Conservation (phyloP, 75 land plant genomes). For the Sequoiadendron giganteum region DNA sequence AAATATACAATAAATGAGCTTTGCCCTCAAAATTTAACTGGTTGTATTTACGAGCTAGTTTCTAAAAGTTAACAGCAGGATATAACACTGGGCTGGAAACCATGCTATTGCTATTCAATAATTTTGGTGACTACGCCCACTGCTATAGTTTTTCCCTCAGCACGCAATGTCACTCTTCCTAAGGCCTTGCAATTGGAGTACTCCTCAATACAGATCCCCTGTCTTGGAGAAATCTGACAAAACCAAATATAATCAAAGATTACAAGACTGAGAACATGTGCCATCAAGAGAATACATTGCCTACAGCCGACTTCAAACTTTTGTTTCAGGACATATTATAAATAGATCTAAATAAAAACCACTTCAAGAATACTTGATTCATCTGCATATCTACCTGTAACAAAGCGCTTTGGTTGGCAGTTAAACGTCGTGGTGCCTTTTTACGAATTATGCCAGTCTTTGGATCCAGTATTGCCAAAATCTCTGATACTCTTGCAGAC, state of each 20-base stretch:
- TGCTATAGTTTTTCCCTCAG: slow-evolving; percentile 74
- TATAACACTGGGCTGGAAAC: background rate
- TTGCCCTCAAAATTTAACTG: background rate
- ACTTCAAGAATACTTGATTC: background rate
- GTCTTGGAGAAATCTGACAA: slow-evolving; percentile 57
- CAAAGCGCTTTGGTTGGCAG: slow-evolving; percentile 82
- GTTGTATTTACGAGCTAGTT: background rate
- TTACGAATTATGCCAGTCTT: slow-evolving; percentile 71
- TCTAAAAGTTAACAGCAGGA: background rate
- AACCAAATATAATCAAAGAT: background rate
- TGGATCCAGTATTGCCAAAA: slow-evolving; percentile 67
- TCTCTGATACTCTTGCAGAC: slow-evolving; percentile 66
- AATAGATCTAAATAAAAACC: background rate
- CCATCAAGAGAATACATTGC: background rate
- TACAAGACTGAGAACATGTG: background rate
- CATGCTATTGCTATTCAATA: slow-evolving; percentile 3
- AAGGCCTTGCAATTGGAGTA: slow-evolving; percentile 66
- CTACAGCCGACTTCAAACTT: background rate
- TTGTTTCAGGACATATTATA: background rate
- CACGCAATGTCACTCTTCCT: slow-evolving; percentile 75
- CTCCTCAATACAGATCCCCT: slow-evolving; percentile 69
- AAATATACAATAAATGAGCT: background rate
- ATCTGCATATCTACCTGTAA: slow-evolving; percentile 56
- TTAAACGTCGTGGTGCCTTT: slow-evolving; percentile 65
- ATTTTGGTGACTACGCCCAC: slow-evolving; percentile 69